These are phyloP conservation scores for Aspergillus niger DNA, from an alignment of 2,329 filamentous ascomycete genomes.

Conservation along the genomic window DNA sequence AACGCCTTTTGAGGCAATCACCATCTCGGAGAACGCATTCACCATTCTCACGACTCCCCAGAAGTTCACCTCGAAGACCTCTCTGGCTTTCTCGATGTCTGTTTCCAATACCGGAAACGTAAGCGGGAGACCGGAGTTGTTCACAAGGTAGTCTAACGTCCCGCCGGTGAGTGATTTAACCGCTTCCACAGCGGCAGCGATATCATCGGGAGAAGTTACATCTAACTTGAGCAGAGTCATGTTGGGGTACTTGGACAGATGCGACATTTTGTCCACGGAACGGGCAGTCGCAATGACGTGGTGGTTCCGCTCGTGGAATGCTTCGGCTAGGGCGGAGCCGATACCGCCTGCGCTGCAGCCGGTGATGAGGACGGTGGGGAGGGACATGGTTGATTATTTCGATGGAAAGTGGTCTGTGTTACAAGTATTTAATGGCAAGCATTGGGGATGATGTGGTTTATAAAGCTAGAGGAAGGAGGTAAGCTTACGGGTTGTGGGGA, in stretches of 20 bases:
- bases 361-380: conserved; percentile 38
- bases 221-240: conserved; percentile 36
- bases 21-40: conserved; percentile 40
- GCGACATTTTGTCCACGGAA: conserved; percentile 30
- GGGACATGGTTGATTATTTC: not conserved
- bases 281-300: conserved; percentile 46
- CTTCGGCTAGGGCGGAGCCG: conserved; percentile 39
- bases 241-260: conserved; percentile 25
- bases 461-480: no score
- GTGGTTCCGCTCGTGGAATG: conserved; percentile 37
- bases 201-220: conserved; percentile 30
- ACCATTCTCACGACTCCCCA: conserved; percentile 41
- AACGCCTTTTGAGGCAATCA: conserved; percentile 28
- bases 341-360: conserved; percentile 45
- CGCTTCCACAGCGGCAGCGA: conserved; percentile 32
- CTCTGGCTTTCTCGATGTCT: conserved; percentile 36
- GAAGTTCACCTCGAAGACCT: conserved; percentile 47
- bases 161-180: conserved; percentile 33
- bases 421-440: not conserved
- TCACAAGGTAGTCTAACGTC: conserved; percentile 44
- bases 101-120: conserved; percentile 42
- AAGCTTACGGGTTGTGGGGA: no score
- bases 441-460: not conserved
- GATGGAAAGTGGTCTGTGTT: not conserved
- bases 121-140: conserved; percentile 47